These are phyloP conservation scores for Arbutus unedo DNA, from an alignment of 148 eudicot species.

Conservation along the genomic window DNA sequence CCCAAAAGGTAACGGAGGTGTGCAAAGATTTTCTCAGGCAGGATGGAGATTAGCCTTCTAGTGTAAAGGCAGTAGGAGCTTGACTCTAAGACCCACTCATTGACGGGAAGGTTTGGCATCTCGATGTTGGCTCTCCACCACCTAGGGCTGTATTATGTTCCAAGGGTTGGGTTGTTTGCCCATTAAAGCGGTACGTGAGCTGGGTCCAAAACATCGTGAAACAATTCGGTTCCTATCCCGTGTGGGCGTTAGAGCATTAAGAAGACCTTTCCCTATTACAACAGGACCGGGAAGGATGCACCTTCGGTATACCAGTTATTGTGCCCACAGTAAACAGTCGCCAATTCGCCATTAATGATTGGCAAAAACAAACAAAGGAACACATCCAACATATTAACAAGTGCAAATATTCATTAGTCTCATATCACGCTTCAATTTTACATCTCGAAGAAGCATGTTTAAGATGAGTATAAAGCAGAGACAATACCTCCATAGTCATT, in stretches of 20 bases:
- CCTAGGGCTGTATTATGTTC: no score
- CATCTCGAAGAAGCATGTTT: not conserved
- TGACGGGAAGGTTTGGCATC: no score
- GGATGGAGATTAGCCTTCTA: no score
- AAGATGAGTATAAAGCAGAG: not conserved
- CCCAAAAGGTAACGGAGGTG: no score
- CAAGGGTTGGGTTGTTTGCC: no score
- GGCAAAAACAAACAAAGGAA: not conserved
- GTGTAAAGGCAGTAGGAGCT: no score
- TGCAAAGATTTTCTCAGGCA: no score
- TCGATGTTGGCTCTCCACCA: no score
- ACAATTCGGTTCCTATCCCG: no score
- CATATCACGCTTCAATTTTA: conserved; percentile 1
- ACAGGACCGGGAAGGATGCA: not conserved
- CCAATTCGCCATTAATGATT: not conserved
- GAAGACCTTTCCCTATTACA: not conserved
- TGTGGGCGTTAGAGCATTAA: not conserved
- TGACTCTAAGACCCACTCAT: no score
- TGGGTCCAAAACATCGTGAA: no score
- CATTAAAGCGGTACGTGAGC: no score
- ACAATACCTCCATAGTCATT: conserved; percentile 64
- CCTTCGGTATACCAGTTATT: not conserved
- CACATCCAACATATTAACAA: not conserved
- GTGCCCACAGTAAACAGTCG: not conserved
- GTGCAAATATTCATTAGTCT: not conserved